Percentiles rank a stretch among this genome's conserved stretches.
phyloP scores from a whole-genome alignment of 768 basidiomycete genomes.

The Russula griseocarnosa region DNA sequence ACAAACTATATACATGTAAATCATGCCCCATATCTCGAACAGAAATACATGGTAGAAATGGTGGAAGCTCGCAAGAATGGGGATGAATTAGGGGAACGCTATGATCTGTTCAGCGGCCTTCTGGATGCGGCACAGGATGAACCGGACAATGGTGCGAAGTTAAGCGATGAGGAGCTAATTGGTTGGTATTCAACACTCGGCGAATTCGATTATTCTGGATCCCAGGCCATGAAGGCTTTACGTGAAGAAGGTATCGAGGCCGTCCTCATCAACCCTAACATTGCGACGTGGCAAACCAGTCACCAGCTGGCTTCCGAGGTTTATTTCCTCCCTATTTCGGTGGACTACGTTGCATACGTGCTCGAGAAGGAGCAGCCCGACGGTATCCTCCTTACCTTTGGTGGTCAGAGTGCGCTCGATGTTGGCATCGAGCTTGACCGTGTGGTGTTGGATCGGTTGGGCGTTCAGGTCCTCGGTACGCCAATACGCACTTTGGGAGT shows the following conservation, averaged over 20 bases:
- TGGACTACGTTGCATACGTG: conserved; percentile 98
- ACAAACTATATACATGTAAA: background rate
- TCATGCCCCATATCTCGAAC: background rate
- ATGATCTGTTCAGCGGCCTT: conserved; percentile 33
- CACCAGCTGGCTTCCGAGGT: conserved; percentile 95
- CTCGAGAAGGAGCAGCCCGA: conserved; percentile 98
- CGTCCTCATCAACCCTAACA: conserved; percentile 97
- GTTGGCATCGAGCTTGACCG: conserved; percentile 90
- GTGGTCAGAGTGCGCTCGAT: conserved; percentile 96
- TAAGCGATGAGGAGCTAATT: conserved; percentile 30
- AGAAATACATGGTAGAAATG: conserved; percentile 34
- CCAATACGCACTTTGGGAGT: conserved; percentile 81
- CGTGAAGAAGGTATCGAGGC: conserved; percentile 92
- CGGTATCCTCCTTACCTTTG: conserved; percentile 95
- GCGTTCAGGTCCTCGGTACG: conserved; percentile 91
- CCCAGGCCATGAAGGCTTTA: conserved; percentile 96
- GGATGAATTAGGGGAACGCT: conserved; percentile 26
- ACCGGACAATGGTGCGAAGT: conserved; percentile 10
- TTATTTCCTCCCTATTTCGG: conserved; percentile 94
- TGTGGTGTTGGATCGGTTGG: conserved; percentile 57
- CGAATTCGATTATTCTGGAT: conserved; percentile 99
- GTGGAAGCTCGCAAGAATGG: conserved; percentile 23
- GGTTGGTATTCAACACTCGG: conserved; percentile 42
- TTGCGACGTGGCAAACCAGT: conserved; percentile 98
- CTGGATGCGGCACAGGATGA: conserved; percentile 28